Percentiles rank a stretch among this genome's conserved stretches.
Evolutionary conservation across 495 filamentous ascomycete genomes (phyloP).

Genomic region (Usnea hakonensis): DNA sequence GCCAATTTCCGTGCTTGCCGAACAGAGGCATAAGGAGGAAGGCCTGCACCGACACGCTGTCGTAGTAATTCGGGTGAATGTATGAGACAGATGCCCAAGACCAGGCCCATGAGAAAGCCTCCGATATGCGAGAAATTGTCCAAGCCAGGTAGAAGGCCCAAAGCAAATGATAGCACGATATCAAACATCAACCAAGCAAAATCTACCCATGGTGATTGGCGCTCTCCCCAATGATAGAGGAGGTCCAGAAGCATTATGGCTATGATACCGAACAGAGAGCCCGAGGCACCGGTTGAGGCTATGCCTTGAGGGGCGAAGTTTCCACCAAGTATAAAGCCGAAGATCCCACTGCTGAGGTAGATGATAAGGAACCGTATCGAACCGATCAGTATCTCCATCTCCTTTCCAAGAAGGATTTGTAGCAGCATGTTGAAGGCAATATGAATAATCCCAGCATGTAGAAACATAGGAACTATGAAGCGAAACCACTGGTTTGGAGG

Average conservation of each 20-base stretch:
- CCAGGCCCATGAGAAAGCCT: constrained; percentile 87
- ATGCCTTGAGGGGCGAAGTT: constrained; percentile 79
- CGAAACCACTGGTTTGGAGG: constrained; percentile 92
- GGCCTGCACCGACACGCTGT: constrained; percentile 57
- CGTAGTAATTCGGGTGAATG: constrained; percentile 78
- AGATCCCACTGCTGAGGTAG: constrained; percentile 86
- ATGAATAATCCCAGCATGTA: constrained; percentile 88
- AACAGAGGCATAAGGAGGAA: constrained; percentile 62
- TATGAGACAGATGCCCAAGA: constrained; percentile 75
- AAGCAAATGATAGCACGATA: constrained; percentile 79
- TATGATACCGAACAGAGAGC: constrained; percentile 82
- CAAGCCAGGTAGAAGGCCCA: constrained; percentile 84
- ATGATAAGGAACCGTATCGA: constrained; percentile 77
- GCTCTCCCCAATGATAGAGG: constrained; percentile 80
- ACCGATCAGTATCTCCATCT: constrained; percentile 87
- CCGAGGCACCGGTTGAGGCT: constrained; percentile 80
- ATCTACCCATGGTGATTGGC: constrained; percentile 66
- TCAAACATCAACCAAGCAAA: constrained; percentile 77
- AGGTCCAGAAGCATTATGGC: constrained; percentile 83
- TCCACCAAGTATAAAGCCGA: constrained; percentile 90
- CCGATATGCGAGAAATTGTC: constrained; percentile 98
- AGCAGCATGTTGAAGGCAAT: constrained; percentile 92
- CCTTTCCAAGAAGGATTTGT: constrained; percentile 75
- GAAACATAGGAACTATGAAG: constrained; percentile 91
- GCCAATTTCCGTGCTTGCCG: constrained; percentile 34